Conservation (phyloP, 352 stramenopile genomes). For the Pythium dissimile region DNA sequence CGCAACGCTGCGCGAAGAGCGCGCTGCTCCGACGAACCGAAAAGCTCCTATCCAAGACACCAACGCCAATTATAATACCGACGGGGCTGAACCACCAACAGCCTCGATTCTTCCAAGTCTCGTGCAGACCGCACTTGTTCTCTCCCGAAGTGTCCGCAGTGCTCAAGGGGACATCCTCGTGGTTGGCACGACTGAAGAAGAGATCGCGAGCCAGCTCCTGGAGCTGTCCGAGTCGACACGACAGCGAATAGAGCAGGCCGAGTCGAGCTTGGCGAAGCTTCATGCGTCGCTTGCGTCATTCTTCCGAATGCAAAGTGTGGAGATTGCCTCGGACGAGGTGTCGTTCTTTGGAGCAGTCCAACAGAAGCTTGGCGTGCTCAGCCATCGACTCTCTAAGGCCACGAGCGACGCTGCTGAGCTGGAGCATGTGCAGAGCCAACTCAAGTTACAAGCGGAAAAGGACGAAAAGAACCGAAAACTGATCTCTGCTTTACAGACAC, state of each 20-base stretch:
- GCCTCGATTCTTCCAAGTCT: conserved; percentile 18
- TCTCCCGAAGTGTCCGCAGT: conserved; percentile 3
- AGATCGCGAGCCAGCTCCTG: conserved; percentile 22
- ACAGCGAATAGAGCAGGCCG: neutral
- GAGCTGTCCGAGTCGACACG: conserved; percentile 16
- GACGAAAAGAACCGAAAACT: conserved; percentile 20
- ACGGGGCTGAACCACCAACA: neutral
- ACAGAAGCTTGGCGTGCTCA: conserved; percentile 4
- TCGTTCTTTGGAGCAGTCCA: conserved; percentile 4
- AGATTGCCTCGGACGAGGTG: neutral
- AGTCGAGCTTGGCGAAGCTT: conserved; percentile 6
- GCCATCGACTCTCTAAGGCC: conserved; percentile 18
- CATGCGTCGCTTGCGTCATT: conserved; percentile 26
- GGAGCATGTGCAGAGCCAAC: conserved; percentile 1
- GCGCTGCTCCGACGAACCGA: neutral
- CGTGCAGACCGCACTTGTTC: conserved; percentile 16
- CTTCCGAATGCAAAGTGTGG: conserved; percentile 21
- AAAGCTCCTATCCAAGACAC: neutral
- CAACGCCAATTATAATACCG: neutral
- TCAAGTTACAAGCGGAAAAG: neutral
- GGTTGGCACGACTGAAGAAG: conserved; percentile 12
- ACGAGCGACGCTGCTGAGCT: conserved; percentile 7
- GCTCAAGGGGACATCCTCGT: neutral
- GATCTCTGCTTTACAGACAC: conserved; percentile 22
- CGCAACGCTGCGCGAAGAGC: conserved; percentile 11